phyloP scores from a whole-genome alignment of 257 asterid species.

The Salvia hispanica region DNA sequence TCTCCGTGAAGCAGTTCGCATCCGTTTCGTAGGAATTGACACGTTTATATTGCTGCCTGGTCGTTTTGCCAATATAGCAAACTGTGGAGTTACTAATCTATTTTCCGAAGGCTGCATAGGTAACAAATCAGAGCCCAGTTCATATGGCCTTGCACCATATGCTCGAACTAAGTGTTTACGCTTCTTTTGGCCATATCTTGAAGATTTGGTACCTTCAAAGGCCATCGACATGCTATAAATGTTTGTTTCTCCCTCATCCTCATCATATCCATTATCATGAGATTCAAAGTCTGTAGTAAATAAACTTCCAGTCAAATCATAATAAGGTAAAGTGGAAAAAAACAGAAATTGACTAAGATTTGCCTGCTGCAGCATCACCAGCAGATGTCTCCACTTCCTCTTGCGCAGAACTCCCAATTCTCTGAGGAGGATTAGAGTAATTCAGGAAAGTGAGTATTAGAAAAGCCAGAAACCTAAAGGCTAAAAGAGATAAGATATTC shows the following conservation, averaged over 20 bases:
- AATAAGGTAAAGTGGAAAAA: constrained; percentile 24
- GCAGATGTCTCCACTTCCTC: constrained; percentile 90
- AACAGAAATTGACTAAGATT: constrained; percentile 25
- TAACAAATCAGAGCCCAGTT: constrained; percentile 54
- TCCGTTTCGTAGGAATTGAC: constrained; percentile 87
- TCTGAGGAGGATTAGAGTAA: constrained; percentile 52
- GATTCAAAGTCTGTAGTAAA: constrained; percentile 55
- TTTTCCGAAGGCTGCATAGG: constrained; percentile 58
- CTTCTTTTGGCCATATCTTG: constrained; percentile 66
- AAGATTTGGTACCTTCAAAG: constrained; percentile 55
- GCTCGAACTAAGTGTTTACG: constrained; percentile 57
- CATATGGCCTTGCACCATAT: constrained; percentile 58
- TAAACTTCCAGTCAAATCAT: constrained; percentile 27
- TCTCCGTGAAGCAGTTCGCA: constrained; percentile 87
- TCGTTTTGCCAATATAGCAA: constrained; percentile 57
- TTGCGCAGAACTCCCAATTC: constrained; percentile 52
- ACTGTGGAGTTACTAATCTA: constrained; percentile 56
- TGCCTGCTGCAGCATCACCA: constrained; percentile 71
- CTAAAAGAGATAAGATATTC: constrained; percentile 2
- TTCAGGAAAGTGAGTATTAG: constrained; percentile 6
- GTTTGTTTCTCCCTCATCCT: constrained; percentile 83
- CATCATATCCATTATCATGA: constrained; percentile 60
- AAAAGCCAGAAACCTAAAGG: constrained; percentile 25
- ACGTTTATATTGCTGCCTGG: constrained; percentile 76
- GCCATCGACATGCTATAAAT: constrained; percentile 55